Base-by-base conservation (phyloP, 1,284 basidiomycete genomes). In the Sanghuangporus weigelae region DNA sequence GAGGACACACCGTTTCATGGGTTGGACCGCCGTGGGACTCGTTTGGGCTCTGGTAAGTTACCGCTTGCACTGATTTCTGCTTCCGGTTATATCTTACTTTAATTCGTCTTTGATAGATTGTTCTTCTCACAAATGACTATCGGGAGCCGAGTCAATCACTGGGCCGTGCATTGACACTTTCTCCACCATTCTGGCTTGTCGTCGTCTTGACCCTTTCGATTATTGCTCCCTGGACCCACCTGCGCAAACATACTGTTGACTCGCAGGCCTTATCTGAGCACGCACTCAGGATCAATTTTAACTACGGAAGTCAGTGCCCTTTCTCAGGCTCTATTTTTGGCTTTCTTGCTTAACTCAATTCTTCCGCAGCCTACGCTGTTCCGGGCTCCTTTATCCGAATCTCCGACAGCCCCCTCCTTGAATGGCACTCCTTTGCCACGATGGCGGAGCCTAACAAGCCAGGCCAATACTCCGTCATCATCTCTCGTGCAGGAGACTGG, bases 21-120 rank as follows among this genome's bases (percentile, higher is more conserved):
- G 84, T 19, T 86, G 83, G 83, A 75, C 75, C 16, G 78, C 79
- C n/a, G 79, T 80, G 1, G 78, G 75, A 26, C 72, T 84, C 48
- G 79, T 85, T 7, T 85, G 83, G 82, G 72, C 71, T 16, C 81
- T 84, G 75, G 81, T 81, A 50, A n/a, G 73, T 69, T 53, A n/a
- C 7, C 16, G 12, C 14, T n/a, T 16, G 54, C n/a, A 7, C 16
- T 16, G 16, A 31, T 46, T 35, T 39, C 10, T n/a, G 3, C 21
- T 31, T 48, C 23, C 23, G 11, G 36, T 46, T 7, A n/a, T 19
- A 46, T 46, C 44, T 46, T 7, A 46, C n/a, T 12, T n/a, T 56
- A 6, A 12, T 19, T 7, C 12, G 3, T 42, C 40, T 10, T 49
- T 35, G 44, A 16, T 49, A 59, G 57, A 36, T 59, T 49, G 58